These are phyloP conservation scores for Halophytophthora polymorphica DNA, from an alignment of 352 stramenopile species.

Conservation along the genomic window DNA sequence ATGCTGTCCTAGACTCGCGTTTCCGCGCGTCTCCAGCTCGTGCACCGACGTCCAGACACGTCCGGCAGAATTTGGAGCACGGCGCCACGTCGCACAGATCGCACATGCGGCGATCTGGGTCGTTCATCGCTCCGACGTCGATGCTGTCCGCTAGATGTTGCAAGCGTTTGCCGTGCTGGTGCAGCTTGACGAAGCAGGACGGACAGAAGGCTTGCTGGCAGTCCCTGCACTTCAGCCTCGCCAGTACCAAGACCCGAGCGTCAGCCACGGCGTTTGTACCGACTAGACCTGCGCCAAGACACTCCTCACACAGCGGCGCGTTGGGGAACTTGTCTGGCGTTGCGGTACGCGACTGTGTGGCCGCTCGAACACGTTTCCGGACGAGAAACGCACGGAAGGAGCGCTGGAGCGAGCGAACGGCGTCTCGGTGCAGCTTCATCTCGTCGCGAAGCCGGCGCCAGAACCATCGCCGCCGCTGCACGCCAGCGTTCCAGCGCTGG, in stretches of 20 bases:
- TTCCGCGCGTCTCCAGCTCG: slow-evolving; percentile 2
- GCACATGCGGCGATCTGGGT: slow-evolving; percentile 15
- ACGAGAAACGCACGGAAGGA: slow-evolving; percentile 4
- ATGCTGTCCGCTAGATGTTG: slow-evolving; percentile 32
- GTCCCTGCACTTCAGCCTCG: slow-evolving; percentile 25
- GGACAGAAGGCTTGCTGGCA: slow-evolving; percentile 28
- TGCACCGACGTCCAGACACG: slow-evolving; percentile 1
- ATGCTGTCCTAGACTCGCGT: no score
- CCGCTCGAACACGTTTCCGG: slow-evolving; percentile 7
- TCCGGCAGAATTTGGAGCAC: slow-evolving; percentile 12
- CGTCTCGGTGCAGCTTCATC: slow-evolving; percentile 7
- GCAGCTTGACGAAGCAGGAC: slow-evolving; percentile 18
- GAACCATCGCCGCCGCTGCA: slow-evolving; percentile 15
- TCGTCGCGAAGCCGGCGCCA: slow-evolving; percentile 16
- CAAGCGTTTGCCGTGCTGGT: slow-evolving; percentile 31
- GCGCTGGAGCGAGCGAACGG: slow-evolving; percentile 9
- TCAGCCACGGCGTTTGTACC: background rate
- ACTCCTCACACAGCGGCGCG: slow-evolving; percentile 37
- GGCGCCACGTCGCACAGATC: slow-evolving; percentile 21
- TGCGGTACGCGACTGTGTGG: slow-evolving; percentile 10
- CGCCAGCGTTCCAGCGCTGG: slow-evolving; percentile 22
- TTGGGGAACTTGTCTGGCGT: slow-evolving; percentile 24
- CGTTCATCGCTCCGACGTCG: slow-evolving; percentile 25
- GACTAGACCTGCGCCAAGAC: slow-evolving; percentile 1
- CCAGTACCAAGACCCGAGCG: slow-evolving; percentile 14